Percentiles rank a stretch among this genome's conserved stretches.
Conservation (phyloP, 2,329 filamentous ascomycete species). For the Pestalotiopsis sp. region DNA sequence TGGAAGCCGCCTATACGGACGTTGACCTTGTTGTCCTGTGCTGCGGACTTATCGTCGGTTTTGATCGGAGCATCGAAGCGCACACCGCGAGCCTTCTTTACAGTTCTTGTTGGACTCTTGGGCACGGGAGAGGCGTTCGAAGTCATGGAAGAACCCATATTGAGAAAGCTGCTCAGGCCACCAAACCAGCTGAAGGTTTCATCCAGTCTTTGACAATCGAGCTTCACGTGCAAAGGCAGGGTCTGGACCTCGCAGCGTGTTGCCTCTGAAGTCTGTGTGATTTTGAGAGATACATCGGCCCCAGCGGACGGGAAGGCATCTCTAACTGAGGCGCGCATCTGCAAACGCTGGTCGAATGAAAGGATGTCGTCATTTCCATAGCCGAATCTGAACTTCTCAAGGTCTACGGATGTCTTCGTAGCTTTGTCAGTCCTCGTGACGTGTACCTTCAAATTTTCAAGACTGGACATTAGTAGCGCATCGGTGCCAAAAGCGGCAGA, state of each 20-base stretch:
- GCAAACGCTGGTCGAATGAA: constrained; percentile 60
- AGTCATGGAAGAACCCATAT: constrained; percentile 82
- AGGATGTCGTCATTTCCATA: constrained; percentile 65
- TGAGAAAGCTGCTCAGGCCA: constrained; percentile 87
- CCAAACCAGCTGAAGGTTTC: constrained; percentile 89
- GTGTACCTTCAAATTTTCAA: constrained; percentile 46
- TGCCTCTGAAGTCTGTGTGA: constrained; percentile 46
- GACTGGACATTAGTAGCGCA: constrained; percentile 52
- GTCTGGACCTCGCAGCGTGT: constrained; percentile 70
- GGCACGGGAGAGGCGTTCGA: constrained; percentile 64
- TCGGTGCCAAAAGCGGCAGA: constrained; percentile 47
- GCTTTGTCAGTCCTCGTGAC: constrained; percentile 29
- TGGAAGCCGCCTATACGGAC: constrained; percentile 75
- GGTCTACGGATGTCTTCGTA: constrained; percentile 42
- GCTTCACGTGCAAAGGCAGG: constrained; percentile 72
- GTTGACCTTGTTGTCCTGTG: constrained; percentile 69
- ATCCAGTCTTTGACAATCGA: constrained; percentile 82
- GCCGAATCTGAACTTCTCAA: constrained; percentile 64
- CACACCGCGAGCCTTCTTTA: constrained; percentile 56
- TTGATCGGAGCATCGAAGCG: constrained; percentile 58
- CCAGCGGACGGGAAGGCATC: constrained; percentile 61
- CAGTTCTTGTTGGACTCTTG: constrained; percentile 36
- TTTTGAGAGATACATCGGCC: constrained; percentile 58
- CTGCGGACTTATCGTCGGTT: constrained; percentile 47
- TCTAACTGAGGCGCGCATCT: constrained; percentile 61